These are phyloP conservation scores for Boletus vinaceobasis DNA, from an alignment of 768 basidiomycete species.

Conservation along the genomic window DNA sequence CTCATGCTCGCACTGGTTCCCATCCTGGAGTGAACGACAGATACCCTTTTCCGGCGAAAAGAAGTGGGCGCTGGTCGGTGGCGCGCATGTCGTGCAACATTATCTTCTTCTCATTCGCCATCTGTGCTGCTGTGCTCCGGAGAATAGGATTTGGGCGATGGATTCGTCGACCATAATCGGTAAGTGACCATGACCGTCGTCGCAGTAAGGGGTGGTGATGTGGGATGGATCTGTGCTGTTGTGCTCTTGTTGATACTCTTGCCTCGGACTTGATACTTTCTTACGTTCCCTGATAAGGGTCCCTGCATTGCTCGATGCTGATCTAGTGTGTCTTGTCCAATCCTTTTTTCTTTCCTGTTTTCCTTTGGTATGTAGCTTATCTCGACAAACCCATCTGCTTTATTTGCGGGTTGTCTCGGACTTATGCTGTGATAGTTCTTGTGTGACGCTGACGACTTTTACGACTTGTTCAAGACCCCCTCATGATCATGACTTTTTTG, in stretches of 20 bases:
- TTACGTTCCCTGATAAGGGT: not conserved
- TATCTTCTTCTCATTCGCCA: conserved; percentile 26
- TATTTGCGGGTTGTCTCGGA: not conserved
- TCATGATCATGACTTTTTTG: not conserved
- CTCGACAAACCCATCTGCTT: not conserved
- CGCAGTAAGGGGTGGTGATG: not conserved
- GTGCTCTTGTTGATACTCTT: not conserved
- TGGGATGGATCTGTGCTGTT: not conserved
- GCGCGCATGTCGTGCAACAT: conserved; percentile 21
- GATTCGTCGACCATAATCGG: conserved; percentile 19
- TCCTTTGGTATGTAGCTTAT: not conserved
- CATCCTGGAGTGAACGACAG: not conserved
- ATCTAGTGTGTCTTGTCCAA: not conserved
- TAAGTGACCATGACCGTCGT: not conserved
- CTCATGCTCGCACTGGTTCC: not conserved
- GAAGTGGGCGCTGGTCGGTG: not conserved
- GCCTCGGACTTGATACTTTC: conserved; percentile 1
- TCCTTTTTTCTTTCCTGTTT: not conserved
- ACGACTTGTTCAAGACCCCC: too few species aligned
- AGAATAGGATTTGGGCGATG: conserved; percentile 24
- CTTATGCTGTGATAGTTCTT: not conserved
- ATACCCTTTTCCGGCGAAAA: conserved; percentile 4
- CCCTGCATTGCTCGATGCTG: not conserved
- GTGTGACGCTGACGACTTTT: not conserved
- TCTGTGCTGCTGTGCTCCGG: conserved; percentile 27